A percentile compares a stretch with the other conserved stretches of the same genome.
Evolutionary conservation across 2,329 filamentous ascomycete genomes (phyloP).

Genomic region (Paecilomyces formosus): DNA sequence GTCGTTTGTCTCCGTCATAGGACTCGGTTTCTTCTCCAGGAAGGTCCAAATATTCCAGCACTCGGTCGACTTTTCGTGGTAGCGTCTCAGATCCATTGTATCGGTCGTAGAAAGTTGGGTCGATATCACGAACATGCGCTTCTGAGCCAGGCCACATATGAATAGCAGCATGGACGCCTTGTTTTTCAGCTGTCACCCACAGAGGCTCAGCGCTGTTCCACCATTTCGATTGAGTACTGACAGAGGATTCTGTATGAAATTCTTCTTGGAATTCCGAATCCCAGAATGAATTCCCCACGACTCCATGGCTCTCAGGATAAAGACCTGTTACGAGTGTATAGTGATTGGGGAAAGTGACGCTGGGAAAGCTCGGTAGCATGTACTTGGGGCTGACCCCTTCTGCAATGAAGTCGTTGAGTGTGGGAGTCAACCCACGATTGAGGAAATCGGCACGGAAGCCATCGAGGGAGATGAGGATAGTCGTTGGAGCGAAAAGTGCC

Average conservation of each 20-base stretch:
- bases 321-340: constrained; percentile 88
- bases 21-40: constrained; percentile 60
- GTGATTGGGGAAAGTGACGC: constrained; percentile 94
- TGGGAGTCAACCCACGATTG: constrained; percentile 72
- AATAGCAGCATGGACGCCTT: constrained; percentile 69
- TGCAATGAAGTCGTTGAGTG: constrained; percentile 67
- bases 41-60: constrained; percentile 76
- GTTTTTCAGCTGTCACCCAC: constrained; percentile 85
- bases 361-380: constrained; percentile 92
- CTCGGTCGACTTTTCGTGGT: constrained; percentile 65
- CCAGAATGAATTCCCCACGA: constrained; percentile 94
- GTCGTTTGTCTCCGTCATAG: constrained; percentile 52
- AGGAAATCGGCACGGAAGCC: constrained; percentile 95
- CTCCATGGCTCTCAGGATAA: constrained; percentile 85
- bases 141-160: constrained; percentile 99
- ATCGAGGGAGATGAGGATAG: constrained; percentile 87
- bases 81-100: constrained; percentile 74
- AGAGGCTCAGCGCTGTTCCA: constrained; percentile 82
- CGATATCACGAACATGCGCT: constrained; percentile 66
- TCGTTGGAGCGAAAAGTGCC: constrained; percentile 81
- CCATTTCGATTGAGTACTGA: constrained; percentile 81
- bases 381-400: constrained; percentile 84
- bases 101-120: constrained; percentile 75
- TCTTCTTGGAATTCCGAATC: constrained; percentile 68
- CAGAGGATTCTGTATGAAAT: constrained; percentile 74